A percentile compares a stretch with the other conserved stretches of the same genome.
Conservation (phyloP, 2,329 filamentous ascomycete genomes). For the Cercospora nicotianae region DNA sequence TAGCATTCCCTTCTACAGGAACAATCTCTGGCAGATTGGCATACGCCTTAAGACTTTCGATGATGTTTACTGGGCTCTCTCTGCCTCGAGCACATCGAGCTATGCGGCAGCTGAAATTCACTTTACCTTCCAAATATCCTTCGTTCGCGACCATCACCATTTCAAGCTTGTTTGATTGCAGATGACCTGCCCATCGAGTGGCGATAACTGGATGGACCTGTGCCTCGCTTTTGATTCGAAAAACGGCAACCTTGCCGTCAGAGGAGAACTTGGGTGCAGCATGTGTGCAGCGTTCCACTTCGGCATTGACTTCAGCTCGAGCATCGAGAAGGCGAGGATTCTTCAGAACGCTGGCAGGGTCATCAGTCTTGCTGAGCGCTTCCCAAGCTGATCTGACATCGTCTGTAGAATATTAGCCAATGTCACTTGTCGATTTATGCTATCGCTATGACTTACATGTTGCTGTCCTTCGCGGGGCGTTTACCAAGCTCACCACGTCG, state of each 20-base stretch:
- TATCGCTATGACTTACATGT: slow-evolving; percentile 40
- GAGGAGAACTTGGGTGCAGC: slow-evolving; percentile 63
- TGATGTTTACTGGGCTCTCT: slow-evolving; percentile 63
- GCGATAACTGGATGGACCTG: slow-evolving; percentile 69
- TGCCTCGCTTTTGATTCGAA: slow-evolving; percentile 60
- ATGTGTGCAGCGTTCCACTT: slow-evolving; percentile 62
- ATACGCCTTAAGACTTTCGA: slow-evolving; percentile 56
- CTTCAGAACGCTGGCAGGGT: slow-evolving; percentile 54
- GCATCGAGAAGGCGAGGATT: slow-evolving; percentile 55
- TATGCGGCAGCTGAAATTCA: slow-evolving; percentile 68
- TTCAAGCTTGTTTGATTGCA: slow-evolving; percentile 60
- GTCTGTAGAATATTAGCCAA: slow-evolving; percentile 31
- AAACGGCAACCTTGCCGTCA: slow-evolving; percentile 62
- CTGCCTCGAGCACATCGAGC: slow-evolving; percentile 56
- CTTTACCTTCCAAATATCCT: slow-evolving; percentile 62
- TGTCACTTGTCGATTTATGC: background rate
- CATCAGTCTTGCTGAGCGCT: slow-evolving; percentile 53
- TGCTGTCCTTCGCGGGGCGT: slow-evolving; percentile 64
- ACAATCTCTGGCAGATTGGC: slow-evolving; percentile 41
- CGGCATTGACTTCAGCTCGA: slow-evolving; percentile 58
- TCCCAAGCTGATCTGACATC: slow-evolving; percentile 63
- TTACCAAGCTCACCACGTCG: slow-evolving; percentile 63
- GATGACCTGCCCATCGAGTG: slow-evolving; percentile 63
- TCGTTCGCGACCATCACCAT: slow-evolving; percentile 67
- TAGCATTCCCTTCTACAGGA: slow-evolving; percentile 36